Evolutionary conservation across 164 flowering plant species (phyloP), one percentile per base, ranked within the genome.

Genomic region (Amborella trichopoda): DNA sequence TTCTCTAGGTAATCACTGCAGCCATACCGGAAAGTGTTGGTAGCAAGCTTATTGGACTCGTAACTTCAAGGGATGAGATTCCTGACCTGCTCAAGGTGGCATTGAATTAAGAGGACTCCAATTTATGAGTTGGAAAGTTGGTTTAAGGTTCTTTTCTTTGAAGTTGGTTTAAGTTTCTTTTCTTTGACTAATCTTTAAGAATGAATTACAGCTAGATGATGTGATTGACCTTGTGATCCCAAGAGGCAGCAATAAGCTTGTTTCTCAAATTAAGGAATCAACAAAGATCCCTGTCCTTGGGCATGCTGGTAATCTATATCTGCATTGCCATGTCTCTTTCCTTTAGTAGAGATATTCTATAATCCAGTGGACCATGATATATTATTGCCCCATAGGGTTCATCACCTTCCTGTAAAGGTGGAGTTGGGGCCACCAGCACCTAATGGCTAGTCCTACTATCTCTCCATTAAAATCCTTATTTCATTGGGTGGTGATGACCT

Each of bases 231-330:
- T 93, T 26, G 99, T 93, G 50, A 88, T 93, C 57, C 99, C 99
- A 49, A 85, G 99, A 66, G 99, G 99, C 59, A 93, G 97, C 75
- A 93, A 93, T 56, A 83, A 75, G 64, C 94, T 88, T 54, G 99
- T 93, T 61, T 66, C 91, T 59, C 89, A 93, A 62, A 85, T 93
- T 30, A 88, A 85, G 68, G 73, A 64, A 36, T 73, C 85, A 28
- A 93, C 97, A 18, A 93, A 85, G 75, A 93, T 93, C 65, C 97
- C 99, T 46, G 97, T 93, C 63, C 81, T 93, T 30, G 99, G 99
- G 38, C 99, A 93, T 74, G 81, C 99, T 43, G 99, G 99, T 93
- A 69, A 67, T 68, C 42, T 46, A 34, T 16, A 49, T 17, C 34
- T 5, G 26, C 30, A 28, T 12, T 43, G 6, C 16, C 27, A 23